phyloP scores from a whole-genome alignment of 2,329 filamentous ascomycete genomes.

The Dryadomyces quercivorus region DNA sequence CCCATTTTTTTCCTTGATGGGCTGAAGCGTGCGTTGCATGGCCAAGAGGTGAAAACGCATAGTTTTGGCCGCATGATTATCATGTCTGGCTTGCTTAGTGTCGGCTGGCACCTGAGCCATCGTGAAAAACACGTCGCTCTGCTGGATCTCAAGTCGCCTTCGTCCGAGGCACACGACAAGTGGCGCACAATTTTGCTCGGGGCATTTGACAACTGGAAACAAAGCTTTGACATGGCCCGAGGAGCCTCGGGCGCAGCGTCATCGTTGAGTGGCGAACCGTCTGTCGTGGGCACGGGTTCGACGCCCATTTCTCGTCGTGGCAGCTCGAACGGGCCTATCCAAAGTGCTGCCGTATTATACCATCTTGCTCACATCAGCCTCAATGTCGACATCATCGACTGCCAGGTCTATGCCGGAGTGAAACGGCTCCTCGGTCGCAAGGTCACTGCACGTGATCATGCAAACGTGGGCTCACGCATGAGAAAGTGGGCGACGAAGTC shows the following conservation, averaged over 20 bases:
- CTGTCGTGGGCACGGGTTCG: slow-evolving; percentile 9
- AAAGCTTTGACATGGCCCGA: slow-evolving; percentile 65
- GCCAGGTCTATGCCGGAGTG: slow-evolving; percentile 77
- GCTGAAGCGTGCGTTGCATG: slow-evolving; percentile 71
- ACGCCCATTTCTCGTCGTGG: slow-evolving; percentile 29
- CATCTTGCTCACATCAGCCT: slow-evolving; percentile 82
- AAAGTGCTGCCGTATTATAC: slow-evolving; percentile 69
- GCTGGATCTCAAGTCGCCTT: slow-evolving; percentile 54
- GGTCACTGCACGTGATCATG: slow-evolving; percentile 64
- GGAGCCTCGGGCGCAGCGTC: slow-evolving; percentile 21
- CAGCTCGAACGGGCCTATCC: slow-evolving; percentile 51
- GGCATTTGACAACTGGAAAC: slow-evolving; percentile 80
- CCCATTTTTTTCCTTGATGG: slow-evolving; percentile 73
- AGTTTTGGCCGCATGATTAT: slow-evolving; percentile 81
- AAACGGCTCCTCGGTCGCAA: slow-evolving; percentile 59
- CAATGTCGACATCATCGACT: slow-evolving; percentile 79
- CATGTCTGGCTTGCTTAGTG: slow-evolving; percentile 80
- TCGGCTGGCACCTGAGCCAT: slow-evolving; percentile 85
- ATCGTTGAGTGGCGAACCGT: not conserved
- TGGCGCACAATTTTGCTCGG: slow-evolving; percentile 68
- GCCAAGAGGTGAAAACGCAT: slow-evolving; percentile 70
- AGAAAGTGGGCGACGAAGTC: slow-evolving; percentile 64
- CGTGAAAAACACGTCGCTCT: slow-evolving; percentile 76
- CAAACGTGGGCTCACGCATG: slow-evolving; percentile 63
- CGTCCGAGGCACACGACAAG: slow-evolving; percentile 50